A percentile compares a stretch with the other conserved stretches of the same genome.
phyloP scores from a whole-genome alignment of 305 asterid species.

The Coffea humblotiana region DNA sequence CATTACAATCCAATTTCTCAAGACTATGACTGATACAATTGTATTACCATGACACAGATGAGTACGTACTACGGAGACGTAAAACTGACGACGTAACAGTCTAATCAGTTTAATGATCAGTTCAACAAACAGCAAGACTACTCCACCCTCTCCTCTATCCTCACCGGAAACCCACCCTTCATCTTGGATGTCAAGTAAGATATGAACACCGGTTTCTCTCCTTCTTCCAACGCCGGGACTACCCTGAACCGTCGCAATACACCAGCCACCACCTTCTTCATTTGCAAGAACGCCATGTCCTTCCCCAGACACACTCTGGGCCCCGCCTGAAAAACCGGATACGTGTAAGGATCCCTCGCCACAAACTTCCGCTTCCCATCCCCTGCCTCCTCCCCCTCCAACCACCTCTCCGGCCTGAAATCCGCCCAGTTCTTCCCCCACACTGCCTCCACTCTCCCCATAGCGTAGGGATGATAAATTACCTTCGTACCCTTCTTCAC shows the following conservation, averaged over 20 bases:
- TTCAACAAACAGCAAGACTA: neutral
- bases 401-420: constrained; percentile 53
- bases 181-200: constrained; percentile 41
- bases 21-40: too few relatives aligned
- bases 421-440: constrained; percentile 58
- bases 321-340: constrained; percentile 36
- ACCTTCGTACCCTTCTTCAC: constrained; percentile 48
- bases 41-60: neutral
- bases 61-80: neutral
- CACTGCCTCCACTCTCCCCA: constrained; percentile 55
- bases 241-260: constrained; percentile 47
- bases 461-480: constrained; percentile 51
- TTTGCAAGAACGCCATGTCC: constrained; percentile 32
- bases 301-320: constrained; percentile 32
- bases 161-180: constrained; percentile 59
- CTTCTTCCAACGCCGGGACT: constrained; percentile 37
- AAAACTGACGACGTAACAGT: neutral
- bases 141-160: constrained; percentile 31
- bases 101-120: neutral
- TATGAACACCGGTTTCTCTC: constrained; percentile 31
- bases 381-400: constrained; percentile 17
- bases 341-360: constrained; percentile 29
- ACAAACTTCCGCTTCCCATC: constrained; percentile 24
- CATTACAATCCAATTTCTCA: too few relatives aligned
- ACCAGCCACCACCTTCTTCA: constrained; percentile 47